Conservation (phyloP, 768 basidiomycete genomes). For the Imleria badia region DNA sequence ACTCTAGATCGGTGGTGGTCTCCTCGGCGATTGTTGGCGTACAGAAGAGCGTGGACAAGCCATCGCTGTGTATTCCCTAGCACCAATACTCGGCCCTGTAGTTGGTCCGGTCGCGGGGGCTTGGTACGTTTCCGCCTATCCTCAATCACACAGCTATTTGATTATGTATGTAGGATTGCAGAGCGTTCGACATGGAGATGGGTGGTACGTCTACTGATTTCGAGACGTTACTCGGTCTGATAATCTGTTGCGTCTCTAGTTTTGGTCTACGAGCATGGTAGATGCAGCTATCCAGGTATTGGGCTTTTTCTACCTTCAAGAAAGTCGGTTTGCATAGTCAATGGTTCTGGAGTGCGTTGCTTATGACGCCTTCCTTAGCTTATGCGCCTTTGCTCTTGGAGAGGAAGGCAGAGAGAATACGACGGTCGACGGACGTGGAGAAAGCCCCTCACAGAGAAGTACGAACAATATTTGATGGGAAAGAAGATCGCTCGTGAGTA, state of each 20-base stretch:
- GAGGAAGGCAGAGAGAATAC: constrained; percentile 49
- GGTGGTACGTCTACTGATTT: constrained; percentile 46
- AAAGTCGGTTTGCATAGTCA: constrained; percentile 45
- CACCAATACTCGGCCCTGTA: constrained; percentile 65
- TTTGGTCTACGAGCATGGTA: constrained; percentile 65
- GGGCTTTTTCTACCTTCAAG: constrained; percentile 58
- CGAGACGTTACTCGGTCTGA: not conserved
- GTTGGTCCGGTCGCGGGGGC: constrained; percentile 63
- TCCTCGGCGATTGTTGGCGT: constrained; percentile 61
- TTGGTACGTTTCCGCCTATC: constrained; percentile 37
- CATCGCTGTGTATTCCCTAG: constrained; percentile 61
- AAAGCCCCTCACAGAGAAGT: constrained; percentile 40
- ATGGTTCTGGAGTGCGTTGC: constrained; percentile 2
- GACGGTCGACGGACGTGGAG: constrained; percentile 46
- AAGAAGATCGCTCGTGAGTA: constrained; percentile 44
- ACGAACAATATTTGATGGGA: constrained; percentile 46
- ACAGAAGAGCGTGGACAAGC: constrained; percentile 65
- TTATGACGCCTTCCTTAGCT: constrained; percentile 20
- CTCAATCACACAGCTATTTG: not conserved
- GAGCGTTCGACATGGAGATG: constrained; percentile 68
- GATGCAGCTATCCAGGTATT: constrained; percentile 53
- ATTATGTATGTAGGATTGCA: constrained; percentile 42
- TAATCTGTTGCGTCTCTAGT: constrained; percentile 33
- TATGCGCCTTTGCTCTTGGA: constrained; percentile 39
- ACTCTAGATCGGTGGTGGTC: constrained; percentile 59